Evolutionary conservation across 768 basidiomycete genomes (phyloP), one percentile per base, ranked within the genome.

Genomic region (Scleroderma bovista): DNA sequence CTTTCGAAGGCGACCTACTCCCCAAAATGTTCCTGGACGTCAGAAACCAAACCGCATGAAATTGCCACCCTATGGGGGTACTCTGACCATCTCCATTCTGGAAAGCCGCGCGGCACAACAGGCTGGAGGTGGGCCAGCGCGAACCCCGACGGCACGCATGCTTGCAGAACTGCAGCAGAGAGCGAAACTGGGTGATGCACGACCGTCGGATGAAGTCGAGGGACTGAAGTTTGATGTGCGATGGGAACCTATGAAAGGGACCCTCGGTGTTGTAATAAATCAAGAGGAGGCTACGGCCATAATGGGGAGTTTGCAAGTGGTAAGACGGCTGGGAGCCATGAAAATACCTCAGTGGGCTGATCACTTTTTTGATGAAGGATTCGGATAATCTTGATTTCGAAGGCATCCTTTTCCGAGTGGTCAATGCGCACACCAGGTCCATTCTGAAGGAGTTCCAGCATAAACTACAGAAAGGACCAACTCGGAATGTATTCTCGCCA

Each of bases 121-220:
- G 55, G 55, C 64, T 16, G 71, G 71, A 6, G 64, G 65, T 42
- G 75, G 75, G 15, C 76, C 81, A 34, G 69, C 69, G n/a, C 74
- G 83, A 41, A 72, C 79, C 3, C 75, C 83, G 0, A 73, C 71
- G 52, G 71, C 75, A 34, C 76, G 78, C 17, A 70, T 79, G 22
- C 64, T 88, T 10, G 76, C 82, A 1, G 77, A 80, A 49, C 66
- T 89, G 48, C 85, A 87, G 55, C 77, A 78, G 50, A 74, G 73
- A 52, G 72, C 83, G 3, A 88, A 87, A 56, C 70, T 88, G 4
- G 77, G 78, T 1, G 61, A 59, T 23, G 60, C 60, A 16, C 71
- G 72, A 41, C 77, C 84, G 4, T 89, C 88, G 1, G 92, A 94
- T 59, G 78, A 86, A 52, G 79, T 90, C 1, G 83, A 94, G 63